Evolutionary conservation across 202 grass and related monocot species (phyloP).

Genomic region (Zizania palustris): DNA sequence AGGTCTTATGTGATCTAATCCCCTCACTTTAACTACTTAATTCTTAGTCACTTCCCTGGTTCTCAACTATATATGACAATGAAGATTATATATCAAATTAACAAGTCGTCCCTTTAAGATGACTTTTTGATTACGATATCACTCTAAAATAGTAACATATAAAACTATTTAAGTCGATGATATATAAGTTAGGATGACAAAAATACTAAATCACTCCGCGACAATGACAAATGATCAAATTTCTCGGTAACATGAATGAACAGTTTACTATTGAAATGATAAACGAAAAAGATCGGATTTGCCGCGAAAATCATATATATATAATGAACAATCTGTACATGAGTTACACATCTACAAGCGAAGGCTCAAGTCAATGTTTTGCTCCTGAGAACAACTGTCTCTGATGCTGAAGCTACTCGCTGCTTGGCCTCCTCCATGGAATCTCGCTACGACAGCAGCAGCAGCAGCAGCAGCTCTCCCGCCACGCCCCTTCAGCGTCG

Average conservation of each 20-base stretch:
- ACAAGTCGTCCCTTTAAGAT: too few relatives aligned
- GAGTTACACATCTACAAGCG: slow-evolving; percentile 51
- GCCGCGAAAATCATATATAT: slow-evolving; percentile 37
- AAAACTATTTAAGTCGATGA: too few relatives aligned
- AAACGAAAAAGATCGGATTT: slow-evolving; percentile 18
- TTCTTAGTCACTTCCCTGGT: too few relatives aligned
- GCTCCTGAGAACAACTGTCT: slow-evolving; percentile 45
- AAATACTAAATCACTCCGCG: too few relatives aligned
- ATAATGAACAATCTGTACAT: slow-evolving; percentile 32
- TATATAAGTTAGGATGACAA: too few relatives aligned
- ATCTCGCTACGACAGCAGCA: slow-evolving; percentile 46
- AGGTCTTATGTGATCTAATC: too few relatives aligned
- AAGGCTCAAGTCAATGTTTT: slow-evolving; percentile 78
- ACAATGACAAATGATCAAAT: too few relatives aligned
- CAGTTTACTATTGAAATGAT: background rate
- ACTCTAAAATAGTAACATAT: too few relatives aligned
- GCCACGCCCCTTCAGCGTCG: slow-evolving; percentile 47
- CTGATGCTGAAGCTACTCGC: too few relatives aligned
- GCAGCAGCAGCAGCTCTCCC: slow-evolving; percentile 34
- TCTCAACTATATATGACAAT: slow-evolving; percentile 11
- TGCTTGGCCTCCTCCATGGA: slow-evolving; percentile 46
- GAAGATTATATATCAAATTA: background rate
- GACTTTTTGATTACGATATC: too few relatives aligned
- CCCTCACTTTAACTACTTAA: too few relatives aligned
- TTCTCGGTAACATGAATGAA: background rate